Percentiles rank a stretch among this genome's conserved stretches.
Conservation (phyloP, 2,329 filamentous ascomycete species). For the Phoma herbarum region DNA sequence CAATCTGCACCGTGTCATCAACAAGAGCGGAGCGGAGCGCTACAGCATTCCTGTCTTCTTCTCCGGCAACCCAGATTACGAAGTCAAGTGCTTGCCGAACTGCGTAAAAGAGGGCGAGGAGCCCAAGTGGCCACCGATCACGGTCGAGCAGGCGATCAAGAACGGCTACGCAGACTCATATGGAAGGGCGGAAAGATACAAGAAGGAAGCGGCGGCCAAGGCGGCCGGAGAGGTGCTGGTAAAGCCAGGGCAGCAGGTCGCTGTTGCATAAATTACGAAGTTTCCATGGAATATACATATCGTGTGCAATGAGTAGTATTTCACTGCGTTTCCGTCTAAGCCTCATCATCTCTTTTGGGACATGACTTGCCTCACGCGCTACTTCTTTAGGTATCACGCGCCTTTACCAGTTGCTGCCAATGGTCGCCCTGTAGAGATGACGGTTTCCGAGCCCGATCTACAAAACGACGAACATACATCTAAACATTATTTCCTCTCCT, state of each 20-base stretch:
- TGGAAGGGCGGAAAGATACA: conserved; percentile 54
- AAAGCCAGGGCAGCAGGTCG: conserved; percentile 23
- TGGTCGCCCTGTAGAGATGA: background rate
- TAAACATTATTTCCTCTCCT: background rate
- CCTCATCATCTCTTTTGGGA: background rate
- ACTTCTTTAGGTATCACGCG: background rate
- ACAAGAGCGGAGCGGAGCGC: conserved; percentile 52
- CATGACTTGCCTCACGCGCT: background rate
- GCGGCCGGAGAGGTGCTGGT: conserved; percentile 11
- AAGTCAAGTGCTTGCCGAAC: conserved; percentile 55
- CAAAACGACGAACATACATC: background rate
- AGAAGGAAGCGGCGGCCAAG: conserved; percentile 46
- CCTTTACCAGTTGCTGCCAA: background rate
- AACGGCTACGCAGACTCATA: conserved; percentile 56
- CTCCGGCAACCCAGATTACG: conserved; percentile 56
- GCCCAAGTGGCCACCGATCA: conserved; percentile 54
- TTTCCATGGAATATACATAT: background rate
- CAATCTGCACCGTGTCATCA: conserved; percentile 55
- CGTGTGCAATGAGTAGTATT: too few relatives aligned
- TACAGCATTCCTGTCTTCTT: conserved; percentile 50
- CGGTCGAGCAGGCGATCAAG: conserved; percentile 54
- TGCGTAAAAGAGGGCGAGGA: conserved; percentile 49
- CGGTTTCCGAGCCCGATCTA: background rate
- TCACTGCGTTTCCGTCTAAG: background rate
- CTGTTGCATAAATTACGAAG: conserved; percentile 24